A percentile compares a stretch with the other conserved stretches of the same genome.
phyloP scores from a whole-genome alignment of 768 basidiomycete species.

The Exsudoporus frostii region DNA sequence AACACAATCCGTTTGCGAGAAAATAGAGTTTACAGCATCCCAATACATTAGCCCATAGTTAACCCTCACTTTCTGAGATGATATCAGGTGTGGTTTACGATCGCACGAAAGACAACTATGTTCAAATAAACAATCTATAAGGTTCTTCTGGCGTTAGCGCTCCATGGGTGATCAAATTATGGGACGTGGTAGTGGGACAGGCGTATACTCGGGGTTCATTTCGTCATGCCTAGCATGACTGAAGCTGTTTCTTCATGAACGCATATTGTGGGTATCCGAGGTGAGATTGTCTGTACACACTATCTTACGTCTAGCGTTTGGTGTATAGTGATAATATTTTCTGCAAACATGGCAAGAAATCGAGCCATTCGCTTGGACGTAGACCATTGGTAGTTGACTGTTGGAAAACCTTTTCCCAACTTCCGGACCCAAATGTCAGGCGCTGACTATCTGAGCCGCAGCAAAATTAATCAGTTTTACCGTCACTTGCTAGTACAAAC shows the following conservation, averaged over 20 bases:
- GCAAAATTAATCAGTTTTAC: too few species aligned
- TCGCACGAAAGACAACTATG: background rate
- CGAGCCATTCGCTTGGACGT: too few species aligned
- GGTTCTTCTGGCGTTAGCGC: background rate
- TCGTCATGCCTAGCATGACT: background rate
- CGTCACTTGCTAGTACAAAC: too few species aligned
- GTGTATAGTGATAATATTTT: too few species aligned
- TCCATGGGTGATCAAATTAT: background rate
- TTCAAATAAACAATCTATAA: background rate
- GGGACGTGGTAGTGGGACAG: background rate
- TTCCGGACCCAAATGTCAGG: too few species aligned
- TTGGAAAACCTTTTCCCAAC: too few species aligned
- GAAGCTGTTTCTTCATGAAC: background rate
- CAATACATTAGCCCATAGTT: background rate
- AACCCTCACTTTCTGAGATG: background rate
- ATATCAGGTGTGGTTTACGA: background rate
- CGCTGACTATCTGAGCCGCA: too few species aligned
- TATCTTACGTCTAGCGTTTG: too few species aligned
- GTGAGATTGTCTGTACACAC: too few species aligned
- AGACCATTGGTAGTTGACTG: too few species aligned
- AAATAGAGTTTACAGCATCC: background rate
- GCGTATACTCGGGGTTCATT: background rate
- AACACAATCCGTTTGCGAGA: background rate
- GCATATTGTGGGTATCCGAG: background rate
- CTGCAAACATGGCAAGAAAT: too few species aligned